A percentile compares a stretch with the other conserved stretches of the same genome.
Evolutionary conservation across 2,329 filamentous ascomycete genomes (phyloP).

Genomic region (Calonectria montana): DNA sequence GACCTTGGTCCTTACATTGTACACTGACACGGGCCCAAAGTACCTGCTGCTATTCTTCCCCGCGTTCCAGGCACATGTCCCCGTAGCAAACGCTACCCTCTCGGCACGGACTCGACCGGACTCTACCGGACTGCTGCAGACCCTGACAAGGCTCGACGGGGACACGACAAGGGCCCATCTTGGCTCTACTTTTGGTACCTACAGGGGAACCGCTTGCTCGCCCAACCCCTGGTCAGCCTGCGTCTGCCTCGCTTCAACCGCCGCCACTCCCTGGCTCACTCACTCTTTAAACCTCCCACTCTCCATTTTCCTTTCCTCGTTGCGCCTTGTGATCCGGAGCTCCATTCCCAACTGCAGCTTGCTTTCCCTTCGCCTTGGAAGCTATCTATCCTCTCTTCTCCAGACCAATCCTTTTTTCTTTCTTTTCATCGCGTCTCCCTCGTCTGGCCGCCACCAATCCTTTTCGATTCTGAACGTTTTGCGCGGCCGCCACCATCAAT

Average conservation of each 20-base stretch:
- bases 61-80: slow-evolving; percentile 24
- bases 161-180: slow-evolving; percentile 26
- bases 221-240: slow-evolving; percentile 41
- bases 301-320: slow-evolving; percentile 41
- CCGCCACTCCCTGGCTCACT: slow-evolving; percentile 37
- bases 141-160: slow-evolving; percentile 27
- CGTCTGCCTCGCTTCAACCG: slow-evolving; percentile 40
- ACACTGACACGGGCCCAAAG: slow-evolving; percentile 9
- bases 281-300: slow-evolving; percentile 48
- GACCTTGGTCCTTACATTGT: not conserved
- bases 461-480: not conserved
- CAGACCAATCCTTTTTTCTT: slow-evolving; percentile 30
- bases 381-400: slow-evolving; percentile 31
- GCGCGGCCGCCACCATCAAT: not conserved
- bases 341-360: slow-evolving; percentile 29
- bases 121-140: slow-evolving; percentile 24
- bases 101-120: slow-evolving; percentile 29
- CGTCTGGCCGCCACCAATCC: slow-evolving; percentile 4
- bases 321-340: slow-evolving; percentile 27
- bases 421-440: slow-evolving; percentile 30
- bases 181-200: slow-evolving; percentile 13
- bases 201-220: slow-evolving; percentile 30
- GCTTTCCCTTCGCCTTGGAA: slow-evolving; percentile 32
- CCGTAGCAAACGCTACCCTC: slow-evolving; percentile 35
- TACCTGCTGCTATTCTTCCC: slow-evolving; percentile 27